Conservation (phyloP, 257 asterid genomes). For the Lycium barbarum region DNA sequence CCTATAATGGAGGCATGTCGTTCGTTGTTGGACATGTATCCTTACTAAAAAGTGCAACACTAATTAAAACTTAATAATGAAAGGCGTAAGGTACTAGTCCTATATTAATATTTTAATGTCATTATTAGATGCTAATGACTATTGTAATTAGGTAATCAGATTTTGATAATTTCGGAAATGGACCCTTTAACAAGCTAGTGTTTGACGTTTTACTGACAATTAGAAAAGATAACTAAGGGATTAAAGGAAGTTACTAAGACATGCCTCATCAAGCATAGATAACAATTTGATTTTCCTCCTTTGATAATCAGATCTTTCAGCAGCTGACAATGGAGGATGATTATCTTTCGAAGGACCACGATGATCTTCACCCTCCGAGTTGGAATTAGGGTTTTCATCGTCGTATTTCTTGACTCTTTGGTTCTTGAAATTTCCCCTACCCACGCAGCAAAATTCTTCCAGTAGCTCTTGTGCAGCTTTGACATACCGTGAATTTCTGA, state of each 20-base stretch:
- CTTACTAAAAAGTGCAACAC: conserved; percentile 37
- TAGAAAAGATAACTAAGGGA: conserved; percentile 10
- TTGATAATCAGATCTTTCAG: conserved; percentile 65
- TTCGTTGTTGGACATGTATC: conserved; percentile 75
- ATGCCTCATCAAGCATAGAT: conserved; percentile 87
- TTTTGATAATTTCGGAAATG: conserved; percentile 2
- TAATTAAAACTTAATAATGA: conserved; percentile 12
- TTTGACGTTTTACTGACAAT: conserved; percentile 21
- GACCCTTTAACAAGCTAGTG: not conserved
- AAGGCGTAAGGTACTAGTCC: conserved; percentile 15
- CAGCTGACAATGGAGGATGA: conserved; percentile 54
- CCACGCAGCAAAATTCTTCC: conserved; percentile 77
- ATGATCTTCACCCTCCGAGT: conserved; percentile 34
- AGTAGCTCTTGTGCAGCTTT: conserved; percentile 67
- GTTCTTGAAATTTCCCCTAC: conserved; percentile 55
- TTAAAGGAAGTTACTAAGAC: conserved; percentile 1
- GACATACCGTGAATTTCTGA: conserved; percentile 59
- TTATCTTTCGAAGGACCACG: conserved; percentile 41
- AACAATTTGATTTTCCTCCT: conserved; percentile 71
- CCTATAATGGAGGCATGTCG: conserved; percentile 77
- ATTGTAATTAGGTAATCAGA: not conserved
- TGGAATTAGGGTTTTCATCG: conserved; percentile 67
- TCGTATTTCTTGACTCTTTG: conserved; percentile 42
- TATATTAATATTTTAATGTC: conserved; percentile 20
- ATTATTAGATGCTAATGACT: conserved; percentile 30